Base-by-base conservation (phyloP, 495 filamentous ascomycete genomes). In the Penicillium mononematosum region DNA sequence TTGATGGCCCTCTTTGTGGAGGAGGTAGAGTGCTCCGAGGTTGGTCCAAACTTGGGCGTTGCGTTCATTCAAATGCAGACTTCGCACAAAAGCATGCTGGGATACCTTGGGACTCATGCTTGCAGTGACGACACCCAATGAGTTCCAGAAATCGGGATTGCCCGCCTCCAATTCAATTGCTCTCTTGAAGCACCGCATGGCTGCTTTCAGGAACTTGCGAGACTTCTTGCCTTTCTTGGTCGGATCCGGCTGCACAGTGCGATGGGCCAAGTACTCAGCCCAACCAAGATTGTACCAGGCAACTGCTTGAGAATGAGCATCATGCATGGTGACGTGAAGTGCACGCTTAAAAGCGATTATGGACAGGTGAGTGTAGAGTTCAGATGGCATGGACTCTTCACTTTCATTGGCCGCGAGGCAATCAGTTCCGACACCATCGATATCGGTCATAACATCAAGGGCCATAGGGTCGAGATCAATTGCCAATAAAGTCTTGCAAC, bases 81-180 rank as follows among this genome's bases (percentile, higher is more conserved):
- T 92, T 53, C 94, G 81, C n/a, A 97, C 88, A 60, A 99, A 90
- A 0, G 94, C 82, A 72, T 99, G 94, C 71, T 99, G 94, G 0
- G 95, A 85, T 2, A 98, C 89, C 55, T 88, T 87, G 0, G 91
- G 88, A 65, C 90, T 96, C 63, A 96, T 76, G 38, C 78, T 81
- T 43, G 87, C 89, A 2, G 94, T 98, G 16, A 88, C 89, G 7
- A 97, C 91, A 20, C 93, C 94, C 20, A 99, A 82, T 3, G 94
- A 85, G 69, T 96, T 97, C 94, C 94, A 99, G 71, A 98, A 99
- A 63, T 99, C 94, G 0, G 92, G 77, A 65, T 98, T 99, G 29
- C 92, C 89, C 7, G 95, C 88, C 69, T 99, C 94, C 2, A 97
- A 75, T 71, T 98, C 95, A 65, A 99, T 98, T 4, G 95, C 89